Conservation (phyloP, 2,329 filamentous ascomycete genomes). For the Immersiporthe knoxdaviesiana region DNA sequence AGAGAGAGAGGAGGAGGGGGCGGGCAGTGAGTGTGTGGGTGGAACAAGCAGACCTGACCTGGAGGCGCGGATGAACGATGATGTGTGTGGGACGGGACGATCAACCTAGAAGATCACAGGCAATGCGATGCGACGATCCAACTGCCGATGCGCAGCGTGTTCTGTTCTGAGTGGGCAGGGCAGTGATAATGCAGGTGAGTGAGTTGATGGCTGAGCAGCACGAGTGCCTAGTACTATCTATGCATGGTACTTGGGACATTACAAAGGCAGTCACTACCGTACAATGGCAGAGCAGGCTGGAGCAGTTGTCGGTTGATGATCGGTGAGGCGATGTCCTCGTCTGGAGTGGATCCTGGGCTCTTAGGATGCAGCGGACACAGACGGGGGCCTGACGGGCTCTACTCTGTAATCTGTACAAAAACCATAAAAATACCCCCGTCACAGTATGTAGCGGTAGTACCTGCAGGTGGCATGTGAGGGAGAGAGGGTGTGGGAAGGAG, state of each 20-base stretch:
- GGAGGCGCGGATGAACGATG: not conserved
- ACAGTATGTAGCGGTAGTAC: not conserved
- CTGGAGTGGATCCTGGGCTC: not conserved
- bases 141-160: not conserved
- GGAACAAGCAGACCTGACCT: conserved; percentile 3
- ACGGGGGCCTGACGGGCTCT: not conserved
- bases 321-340: not conserved
- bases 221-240: not conserved
- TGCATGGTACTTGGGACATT: not conserved
- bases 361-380: not conserved
- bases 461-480: conserved; percentile 8
- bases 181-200: not conserved
- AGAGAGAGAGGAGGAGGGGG: not conserved
- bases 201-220: not conserved
- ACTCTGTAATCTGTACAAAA: not conserved
- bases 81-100: conserved; percentile 2
- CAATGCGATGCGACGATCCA: not conserved
- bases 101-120: conserved; percentile 7
- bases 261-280: not conserved
- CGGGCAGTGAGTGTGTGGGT: not conserved
- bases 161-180: not conserved
- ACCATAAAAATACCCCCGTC: not conserved
- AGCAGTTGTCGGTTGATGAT: not conserved
- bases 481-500: not conserved
- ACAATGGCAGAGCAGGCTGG: not conserved